These are phyloP conservation scores for Cladorrhinum sp. DNA, from an alignment of 2,329 filamentous ascomycete genomes.

Conservation along the genomic window DNA sequence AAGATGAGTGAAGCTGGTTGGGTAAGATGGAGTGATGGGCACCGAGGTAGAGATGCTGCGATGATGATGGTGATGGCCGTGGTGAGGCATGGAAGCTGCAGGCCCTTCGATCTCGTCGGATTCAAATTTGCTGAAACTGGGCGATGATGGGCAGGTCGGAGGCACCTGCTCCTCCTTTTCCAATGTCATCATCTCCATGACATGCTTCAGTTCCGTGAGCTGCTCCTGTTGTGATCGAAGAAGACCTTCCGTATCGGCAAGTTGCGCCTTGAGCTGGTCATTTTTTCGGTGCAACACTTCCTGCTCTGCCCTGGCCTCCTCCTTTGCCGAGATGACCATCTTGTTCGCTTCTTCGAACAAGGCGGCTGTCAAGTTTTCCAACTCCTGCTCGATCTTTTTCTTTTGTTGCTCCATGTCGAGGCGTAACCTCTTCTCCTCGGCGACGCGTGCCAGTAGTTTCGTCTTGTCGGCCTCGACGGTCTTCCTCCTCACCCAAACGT, in stretches of 20 bases:
- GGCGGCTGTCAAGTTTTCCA: slow-evolving; percentile 85
- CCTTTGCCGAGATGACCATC: slow-evolving; percentile 92
- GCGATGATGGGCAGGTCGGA: slow-evolving; percentile 78
- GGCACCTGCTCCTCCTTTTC: slow-evolving; percentile 69
- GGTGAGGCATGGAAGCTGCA: slow-evolving; percentile 35
- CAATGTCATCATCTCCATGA: slow-evolving; percentile 82
- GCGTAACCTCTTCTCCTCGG: slow-evolving; percentile 65
- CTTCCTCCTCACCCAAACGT: slow-evolving; percentile 71
- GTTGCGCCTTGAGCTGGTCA: slow-evolving; percentile 79
- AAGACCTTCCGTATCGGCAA: slow-evolving; percentile 81
- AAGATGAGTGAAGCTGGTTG: slow-evolving; percentile 75
- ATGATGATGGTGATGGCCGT: neutral
- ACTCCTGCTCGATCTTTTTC: slow-evolving; percentile 84
- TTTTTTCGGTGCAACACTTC: slow-evolving; percentile 80
- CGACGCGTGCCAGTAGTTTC: slow-evolving; percentile 54
- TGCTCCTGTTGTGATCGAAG: slow-evolving; percentile 92
- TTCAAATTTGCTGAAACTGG: slow-evolving; percentile 70
- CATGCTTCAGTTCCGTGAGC: slow-evolving; percentile 81
- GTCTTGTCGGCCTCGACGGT: slow-evolving; percentile 71
- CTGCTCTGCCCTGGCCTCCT: slow-evolving; percentile 81
- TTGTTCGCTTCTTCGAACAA: slow-evolving; percentile 98
- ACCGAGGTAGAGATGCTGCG: slow-evolving; percentile 38
- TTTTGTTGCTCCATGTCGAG: slow-evolving; percentile 71
- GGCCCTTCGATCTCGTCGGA: slow-evolving; percentile 42
- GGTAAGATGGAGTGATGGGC: slow-evolving; percentile 51